These are phyloP conservation scores for Haplographium delicatum DNA, from an alignment of 495 filamentous ascomycete genomes.

Conservation along the genomic window DNA sequence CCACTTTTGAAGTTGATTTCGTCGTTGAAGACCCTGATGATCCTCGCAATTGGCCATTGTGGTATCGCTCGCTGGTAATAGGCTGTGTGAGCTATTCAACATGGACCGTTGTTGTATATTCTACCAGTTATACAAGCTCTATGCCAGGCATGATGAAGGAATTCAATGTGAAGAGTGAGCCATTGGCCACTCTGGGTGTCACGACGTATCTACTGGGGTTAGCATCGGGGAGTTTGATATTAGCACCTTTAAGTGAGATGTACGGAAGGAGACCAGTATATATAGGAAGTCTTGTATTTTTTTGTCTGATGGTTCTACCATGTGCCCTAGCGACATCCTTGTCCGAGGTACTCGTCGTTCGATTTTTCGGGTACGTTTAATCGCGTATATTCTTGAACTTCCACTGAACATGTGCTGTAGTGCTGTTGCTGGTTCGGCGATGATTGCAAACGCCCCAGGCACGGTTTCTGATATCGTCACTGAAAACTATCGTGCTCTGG, in stretches of 20 bases:
- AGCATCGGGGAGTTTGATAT: constrained; percentile 64
- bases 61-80: constrained; percentile 60
- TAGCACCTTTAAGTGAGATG: constrained; percentile 74
- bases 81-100: constrained; percentile 65
- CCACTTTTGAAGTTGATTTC: constrained; percentile 73
- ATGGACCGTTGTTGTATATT: constrained; percentile 76
- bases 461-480: constrained; percentile 75
- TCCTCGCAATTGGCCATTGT: constrained; percentile 69
- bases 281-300: constrained; percentile 54
- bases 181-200: constrained; percentile 65
- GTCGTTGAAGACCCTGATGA: constrained; percentile 61
- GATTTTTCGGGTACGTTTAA: constrained; percentile 66
- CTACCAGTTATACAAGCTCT: constrained; percentile 73
- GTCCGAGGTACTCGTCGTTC: constrained; percentile 55
- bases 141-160: constrained; percentile 60
- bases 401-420: constrained; percentile 26
- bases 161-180: constrained; percentile 50
- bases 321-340: constrained; percentile 64
- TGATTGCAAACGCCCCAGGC: constrained; percentile 77
- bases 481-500: constrained; percentile 63
- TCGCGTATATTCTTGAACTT: no score
- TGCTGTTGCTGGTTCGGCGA: constrained; percentile 70
- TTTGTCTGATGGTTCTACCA: constrained; percentile 63
- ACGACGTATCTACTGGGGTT: constrained; percentile 76
- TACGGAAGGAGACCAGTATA: constrained; percentile 76